These are phyloP conservation scores for Botryobasidium botryosum DNA, from an alignment of 768 basidiomycete species.

Conservation along the genomic window DNA sequence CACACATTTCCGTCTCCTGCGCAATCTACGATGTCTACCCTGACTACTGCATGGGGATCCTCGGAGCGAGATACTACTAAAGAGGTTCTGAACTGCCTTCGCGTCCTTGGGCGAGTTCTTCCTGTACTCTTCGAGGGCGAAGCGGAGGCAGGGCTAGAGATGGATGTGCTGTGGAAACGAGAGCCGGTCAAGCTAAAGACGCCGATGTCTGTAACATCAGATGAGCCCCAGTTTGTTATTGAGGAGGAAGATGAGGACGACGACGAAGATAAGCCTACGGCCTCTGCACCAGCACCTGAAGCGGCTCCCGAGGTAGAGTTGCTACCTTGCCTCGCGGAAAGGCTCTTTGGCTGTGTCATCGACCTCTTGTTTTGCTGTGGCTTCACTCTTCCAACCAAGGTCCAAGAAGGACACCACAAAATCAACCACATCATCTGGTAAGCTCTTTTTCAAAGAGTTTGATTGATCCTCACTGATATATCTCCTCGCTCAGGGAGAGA, in stretches of 20 bases:
- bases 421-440: slow-evolving; percentile 83
- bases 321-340: slow-evolving; percentile 65
- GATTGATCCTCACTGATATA: background rate
- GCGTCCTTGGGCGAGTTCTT: slow-evolving; percentile 73
- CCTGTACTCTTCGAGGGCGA: slow-evolving; percentile 86
- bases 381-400: slow-evolving; percentile 68
- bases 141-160: slow-evolving; percentile 55
- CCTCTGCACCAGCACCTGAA: slow-evolving; percentile 14
- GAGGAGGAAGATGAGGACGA: slow-evolving; percentile 61
- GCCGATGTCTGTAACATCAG: slow-evolving; percentile 13
- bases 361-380: slow-evolving; percentile 89
- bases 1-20: slow-evolving; percentile 58
- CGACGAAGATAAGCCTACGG: slow-evolving; percentile 13
- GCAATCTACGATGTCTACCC: slow-evolving; percentile 37
- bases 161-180: slow-evolving; percentile 69
- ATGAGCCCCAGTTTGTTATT: slow-evolving; percentile 58
- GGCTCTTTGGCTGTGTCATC: slow-evolving; percentile 58
- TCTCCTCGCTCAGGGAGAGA: slow-evolving; percentile 51
- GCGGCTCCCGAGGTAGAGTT: slow-evolving; percentile 23
- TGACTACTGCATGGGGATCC: slow-evolving; percentile 21
- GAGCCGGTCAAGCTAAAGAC: slow-evolving; percentile 29
- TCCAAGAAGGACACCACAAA: slow-evolving; percentile 65
- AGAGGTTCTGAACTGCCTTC: slow-evolving; percentile 82
- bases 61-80: slow-evolving; percentile 52
- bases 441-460: slow-evolving; percentile 16